Percentiles rank a stretch among this genome's conserved stretches.
These are phyloP conservation scores for Houttuynia cordata DNA, from an alignment of 164 flowering plant genomes.

Conservation along the genomic window DNA sequence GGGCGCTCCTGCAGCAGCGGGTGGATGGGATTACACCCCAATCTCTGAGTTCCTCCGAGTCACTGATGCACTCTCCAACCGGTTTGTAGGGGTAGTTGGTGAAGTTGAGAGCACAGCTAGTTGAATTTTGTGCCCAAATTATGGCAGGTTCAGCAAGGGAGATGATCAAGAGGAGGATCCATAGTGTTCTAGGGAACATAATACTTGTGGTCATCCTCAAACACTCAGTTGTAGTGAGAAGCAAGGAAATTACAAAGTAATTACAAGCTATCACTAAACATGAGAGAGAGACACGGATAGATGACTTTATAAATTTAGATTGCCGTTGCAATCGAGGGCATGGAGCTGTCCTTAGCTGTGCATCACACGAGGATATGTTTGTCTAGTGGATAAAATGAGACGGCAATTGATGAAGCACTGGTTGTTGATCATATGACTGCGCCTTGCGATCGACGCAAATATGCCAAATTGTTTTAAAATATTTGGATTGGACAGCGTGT, in stretches of 20 bases:
- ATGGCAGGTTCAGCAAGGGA: not conserved
- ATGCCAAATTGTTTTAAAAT: too few species aligned
- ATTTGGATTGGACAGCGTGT: too few species aligned
- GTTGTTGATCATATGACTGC: too few species aligned
- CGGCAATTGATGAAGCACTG: too few species aligned
- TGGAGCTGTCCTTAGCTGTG: constrained; percentile 1
- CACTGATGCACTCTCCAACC: constrained; percentile 29
- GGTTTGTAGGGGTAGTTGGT: constrained; percentile 28
- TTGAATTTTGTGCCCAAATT: not conserved
- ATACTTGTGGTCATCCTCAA: too few species aligned
- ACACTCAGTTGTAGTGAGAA: too few species aligned
- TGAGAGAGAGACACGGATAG: not conserved
- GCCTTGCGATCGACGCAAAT: too few species aligned
- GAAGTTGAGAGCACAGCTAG: constrained; percentile 24
- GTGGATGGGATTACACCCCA: constrained; percentile 29
- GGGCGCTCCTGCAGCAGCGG: constrained; percentile 41
- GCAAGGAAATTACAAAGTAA: not conserved
- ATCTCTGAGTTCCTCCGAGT: constrained; percentile 9
- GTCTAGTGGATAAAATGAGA: not conserved
- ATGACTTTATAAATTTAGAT: not conserved
- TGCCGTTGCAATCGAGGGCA: not conserved
- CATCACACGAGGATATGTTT: not conserved
- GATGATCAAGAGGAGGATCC: not conserved
- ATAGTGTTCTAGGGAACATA: too few species aligned
- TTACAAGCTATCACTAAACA: not conserved